These are phyloP conservation scores for Blastocystis hominis DNA, from an alignment of 352 stramenopile genomes.

Conservation along the genomic window DNA sequence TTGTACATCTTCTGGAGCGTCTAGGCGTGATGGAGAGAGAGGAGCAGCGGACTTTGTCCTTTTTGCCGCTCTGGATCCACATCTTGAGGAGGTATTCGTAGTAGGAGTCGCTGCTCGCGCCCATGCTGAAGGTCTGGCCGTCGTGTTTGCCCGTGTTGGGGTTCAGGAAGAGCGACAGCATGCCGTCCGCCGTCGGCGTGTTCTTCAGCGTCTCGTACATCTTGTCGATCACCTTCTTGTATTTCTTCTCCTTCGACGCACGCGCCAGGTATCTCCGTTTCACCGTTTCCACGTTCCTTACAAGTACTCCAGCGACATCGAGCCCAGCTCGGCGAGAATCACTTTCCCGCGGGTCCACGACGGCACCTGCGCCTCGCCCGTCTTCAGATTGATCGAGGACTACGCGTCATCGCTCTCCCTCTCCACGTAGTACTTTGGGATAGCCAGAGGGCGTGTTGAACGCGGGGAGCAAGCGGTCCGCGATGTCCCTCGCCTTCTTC, in stretches of 20 bases:
- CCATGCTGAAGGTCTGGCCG: background rate
- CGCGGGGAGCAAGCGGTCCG: conserved; percentile 9
- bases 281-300: conserved; percentile 64
- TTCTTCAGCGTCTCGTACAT: conserved; percentile 67
- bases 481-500: conserved; percentile 46
- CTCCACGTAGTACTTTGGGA: background rate
- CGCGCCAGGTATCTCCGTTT: conserved; percentile 69
- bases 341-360: conserved; percentile 63
- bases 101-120: conserved; percentile 27
- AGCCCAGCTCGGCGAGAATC: conserved; percentile 67
- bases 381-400: conserved; percentile 31
- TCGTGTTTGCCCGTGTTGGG: background rate
- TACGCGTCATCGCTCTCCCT: background rate
- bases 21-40: background rate
- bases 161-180: conserved; percentile 10
- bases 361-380: background rate
- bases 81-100: conserved; percentile 56
- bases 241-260: conserved; percentile 63
- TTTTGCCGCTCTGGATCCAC: conserved; percentile 56
- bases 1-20: conserved; percentile 76
- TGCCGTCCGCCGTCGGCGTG: conserved; percentile 58
- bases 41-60: background rate
- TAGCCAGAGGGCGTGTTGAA: conserved; percentile 46
- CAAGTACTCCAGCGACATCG: conserved; percentile 58
- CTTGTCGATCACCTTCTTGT: conserved; percentile 66